Conservation (phyloP, 2,329 filamentous ascomycete genomes). For the Aspergillus intermedius region DNA sequence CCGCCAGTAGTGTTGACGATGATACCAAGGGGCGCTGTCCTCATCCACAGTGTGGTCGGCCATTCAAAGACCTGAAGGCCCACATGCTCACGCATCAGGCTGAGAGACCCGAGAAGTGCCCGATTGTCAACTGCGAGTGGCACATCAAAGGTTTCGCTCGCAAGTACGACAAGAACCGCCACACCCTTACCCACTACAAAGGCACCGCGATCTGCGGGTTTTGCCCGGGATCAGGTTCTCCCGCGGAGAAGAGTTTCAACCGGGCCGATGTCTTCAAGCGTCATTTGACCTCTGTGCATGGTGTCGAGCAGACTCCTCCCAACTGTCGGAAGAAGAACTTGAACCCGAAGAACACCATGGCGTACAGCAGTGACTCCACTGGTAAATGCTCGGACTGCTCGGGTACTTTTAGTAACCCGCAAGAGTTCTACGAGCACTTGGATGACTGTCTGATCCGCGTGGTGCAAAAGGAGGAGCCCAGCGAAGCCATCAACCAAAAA, state of each 20-base stretch:
- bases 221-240: slow-evolving; percentile 80
- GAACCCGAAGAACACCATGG: slow-evolving; percentile 51
- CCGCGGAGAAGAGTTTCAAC: slow-evolving; percentile 92
- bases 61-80: slow-evolving; percentile 86
- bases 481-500: slow-evolving; percentile 52
- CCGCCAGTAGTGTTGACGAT: slow-evolving; percentile 55
- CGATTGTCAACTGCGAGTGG: slow-evolving; percentile 86
- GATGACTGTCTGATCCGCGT: slow-evolving; percentile 63
- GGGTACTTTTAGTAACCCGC: slow-evolving; percentile 72
- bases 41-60: slow-evolving; percentile 73
- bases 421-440: slow-evolving; percentile 96
- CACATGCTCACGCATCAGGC: slow-evolving; percentile 92
- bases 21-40: slow-evolving; percentile 64
- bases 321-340: slow-evolving; percentile 76
- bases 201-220: slow-evolving; percentile 96
- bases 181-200: slow-evolving; percentile 93
- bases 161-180: slow-evolving; percentile 94
- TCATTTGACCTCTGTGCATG: slow-evolving; percentile 82
- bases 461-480: slow-evolving; percentile 54
- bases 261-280: slow-evolving; percentile 93
- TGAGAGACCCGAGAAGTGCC: slow-evolving; percentile 89
- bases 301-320: slow-evolving; percentile 85
- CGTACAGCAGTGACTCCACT: slow-evolving; percentile 65
- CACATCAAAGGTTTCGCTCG: slow-evolving; percentile 86
- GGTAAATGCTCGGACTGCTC: slow-evolving; percentile 92